Evolutionary conservation across 345 rosid genomes (phyloP).

Genomic region (Microthlaspi erraticum): DNA sequence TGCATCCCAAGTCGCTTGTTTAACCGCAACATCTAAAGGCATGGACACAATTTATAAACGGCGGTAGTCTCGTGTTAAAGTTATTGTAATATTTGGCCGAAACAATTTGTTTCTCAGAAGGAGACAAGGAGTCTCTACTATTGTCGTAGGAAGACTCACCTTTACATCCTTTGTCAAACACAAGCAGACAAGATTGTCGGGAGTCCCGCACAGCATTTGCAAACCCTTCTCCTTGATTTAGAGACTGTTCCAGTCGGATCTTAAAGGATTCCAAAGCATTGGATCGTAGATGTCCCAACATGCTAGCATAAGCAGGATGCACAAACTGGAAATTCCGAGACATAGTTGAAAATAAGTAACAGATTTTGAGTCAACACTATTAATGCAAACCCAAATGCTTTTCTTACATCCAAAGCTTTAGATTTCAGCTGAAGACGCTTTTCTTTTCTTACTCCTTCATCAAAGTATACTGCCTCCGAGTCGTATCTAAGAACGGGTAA

Average conservation of each 20-base stretch:
- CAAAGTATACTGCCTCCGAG: conserved; percentile 68
- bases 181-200: conserved; percentile 53
- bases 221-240: conserved; percentile 63
- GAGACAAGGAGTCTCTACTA: conserved; percentile 3
- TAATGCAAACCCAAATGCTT: conserved; percentile 17
- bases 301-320: conserved; percentile 54
- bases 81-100: background rate
- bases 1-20: conserved; percentile 71
- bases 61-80: background rate
- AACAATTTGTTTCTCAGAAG: conserved; percentile 14
- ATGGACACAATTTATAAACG: conserved; percentile 3
- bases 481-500: conserved; percentile 58
- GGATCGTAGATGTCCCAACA: conserved; percentile 65
- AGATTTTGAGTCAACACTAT: too few species aligned
- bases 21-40: conserved; percentile 59
- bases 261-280: conserved; percentile 60
- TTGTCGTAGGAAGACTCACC: conserved; percentile 46
- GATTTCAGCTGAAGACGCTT: conserved; percentile 59
- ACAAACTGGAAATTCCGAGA: conserved; percentile 53
- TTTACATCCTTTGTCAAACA: conserved; percentile 70
- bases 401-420: conserved; percentile 71
- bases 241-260: conserved; percentile 53
- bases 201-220: conserved; percentile 63
- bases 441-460: conserved; percentile 71
- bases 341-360: too few species aligned